These are phyloP conservation scores for Jacaranda copaia DNA, from an alignment of 257 asterid species.

Conservation along the genomic window DNA sequence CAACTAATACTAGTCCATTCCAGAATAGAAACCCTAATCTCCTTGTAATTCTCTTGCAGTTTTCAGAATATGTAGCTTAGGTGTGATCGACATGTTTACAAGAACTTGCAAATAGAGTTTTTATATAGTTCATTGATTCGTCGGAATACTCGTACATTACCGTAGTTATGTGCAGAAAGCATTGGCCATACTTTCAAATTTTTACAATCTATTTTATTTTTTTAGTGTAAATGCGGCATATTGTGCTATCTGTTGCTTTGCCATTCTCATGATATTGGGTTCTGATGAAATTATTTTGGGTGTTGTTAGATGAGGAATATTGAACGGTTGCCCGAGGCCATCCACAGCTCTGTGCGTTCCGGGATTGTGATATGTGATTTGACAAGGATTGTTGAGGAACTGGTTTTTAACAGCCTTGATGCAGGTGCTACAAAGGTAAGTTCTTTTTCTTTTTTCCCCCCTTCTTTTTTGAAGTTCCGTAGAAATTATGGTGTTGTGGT, in stretches of 20 bases:
- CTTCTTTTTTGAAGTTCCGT: background rate
- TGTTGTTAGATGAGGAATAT: conserved; percentile 63
- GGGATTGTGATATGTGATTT: conserved; percentile 75
- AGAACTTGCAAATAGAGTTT: conserved; percentile 3
- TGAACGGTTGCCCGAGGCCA: conserved; percentile 71
- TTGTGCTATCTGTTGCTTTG: conserved; percentile 11
- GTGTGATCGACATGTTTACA: conserved; percentile 8
- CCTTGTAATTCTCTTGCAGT: too few relatives aligned
- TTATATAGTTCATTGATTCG: background rate
- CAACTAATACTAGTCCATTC: background rate
- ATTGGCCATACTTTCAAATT: background rate
- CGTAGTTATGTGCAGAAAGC: conserved; percentile 13
- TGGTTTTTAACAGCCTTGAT: conserved; percentile 84
- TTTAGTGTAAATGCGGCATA: conserved; percentile 2
- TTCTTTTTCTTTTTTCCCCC: background rate
- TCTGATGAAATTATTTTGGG: conserved; percentile 15
- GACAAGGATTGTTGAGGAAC: conserved; percentile 87
- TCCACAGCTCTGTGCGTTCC: conserved; percentile 75
- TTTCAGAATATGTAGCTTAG: background rate
- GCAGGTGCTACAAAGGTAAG: conserved; percentile 89
- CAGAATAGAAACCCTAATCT: too few relatives aligned
- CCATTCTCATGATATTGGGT: conserved; percentile 11
- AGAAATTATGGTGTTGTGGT: conserved; percentile 10
- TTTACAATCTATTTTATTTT: background rate
- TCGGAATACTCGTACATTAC: background rate